phyloP scores from a whole-genome alignment of 306 rosid genomes.

The cucumber (Cucumis sativus) region Cucumber_9930_V3 NC_026655.2:11728001-11728500 shows the following conservation, averaged over 20 bases:
- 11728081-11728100: constrained; percentile 92
- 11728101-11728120: constrained; percentile 89
- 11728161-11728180: constrained; percentile 92
- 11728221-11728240: constrained; percentile 87
- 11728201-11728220: constrained; percentile 95
- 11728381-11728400: no score
- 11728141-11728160: constrained; percentile 88
- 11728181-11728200: constrained; percentile 90
- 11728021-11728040: neutral
- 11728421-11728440: no score
- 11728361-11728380: no score
- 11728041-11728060: constrained; percentile 89
- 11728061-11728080: constrained; percentile 94
- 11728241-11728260: constrained; percentile 1
- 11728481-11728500: no score
- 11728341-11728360: no score
- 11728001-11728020: neutral
- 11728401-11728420: no score
- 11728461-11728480: no score
- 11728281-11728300: neutral
- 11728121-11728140: constrained; percentile 70
- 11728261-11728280: neutral
- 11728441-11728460: no score
- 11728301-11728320: no score
- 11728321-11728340: no score